phyloP scores from a whole-genome alignment of 2,329 filamentous ascomycete genomes.

The Pestalotiopsis sp. region DNA sequence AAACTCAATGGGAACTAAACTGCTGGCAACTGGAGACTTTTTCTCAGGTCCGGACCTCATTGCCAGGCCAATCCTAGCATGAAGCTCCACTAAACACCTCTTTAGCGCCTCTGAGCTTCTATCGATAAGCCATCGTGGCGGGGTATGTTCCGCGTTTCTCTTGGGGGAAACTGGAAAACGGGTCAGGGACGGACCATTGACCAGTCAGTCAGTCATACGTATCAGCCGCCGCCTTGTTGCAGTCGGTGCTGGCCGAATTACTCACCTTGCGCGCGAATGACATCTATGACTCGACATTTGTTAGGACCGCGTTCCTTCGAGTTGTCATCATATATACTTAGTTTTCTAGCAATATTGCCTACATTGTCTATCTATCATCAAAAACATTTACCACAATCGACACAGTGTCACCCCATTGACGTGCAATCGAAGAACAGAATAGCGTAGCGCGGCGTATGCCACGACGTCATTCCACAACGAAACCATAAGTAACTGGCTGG shows the following conservation, averaged over 20 bases:
- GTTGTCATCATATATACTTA: background rate
- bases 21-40: background rate
- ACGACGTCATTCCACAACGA: conserved; percentile 1
- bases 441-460: background rate
- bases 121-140: background rate
- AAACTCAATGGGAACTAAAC: background rate
- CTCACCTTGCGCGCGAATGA: background rate
- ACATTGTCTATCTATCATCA: background rate
- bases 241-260: background rate
- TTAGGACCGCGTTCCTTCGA: background rate
- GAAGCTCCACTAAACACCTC: background rate
- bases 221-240: background rate
- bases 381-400: background rate
- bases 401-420: background rate
- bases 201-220: background rate
- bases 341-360: background rate
- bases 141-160: background rate
- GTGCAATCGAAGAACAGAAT: background rate
- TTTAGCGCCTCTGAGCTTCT: background rate
- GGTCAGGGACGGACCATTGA: background rate
- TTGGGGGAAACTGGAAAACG: background rate
- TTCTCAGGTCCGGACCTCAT: background rate
- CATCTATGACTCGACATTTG: background rate
- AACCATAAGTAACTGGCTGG: background rate
- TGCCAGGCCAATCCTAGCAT: background rate